Evolutionary conservation across 192 early-diverging fungal species (phyloP), one percentile per base, ranked within the genome.

Genomic region (Irineochytrium annulatum): DNA sequence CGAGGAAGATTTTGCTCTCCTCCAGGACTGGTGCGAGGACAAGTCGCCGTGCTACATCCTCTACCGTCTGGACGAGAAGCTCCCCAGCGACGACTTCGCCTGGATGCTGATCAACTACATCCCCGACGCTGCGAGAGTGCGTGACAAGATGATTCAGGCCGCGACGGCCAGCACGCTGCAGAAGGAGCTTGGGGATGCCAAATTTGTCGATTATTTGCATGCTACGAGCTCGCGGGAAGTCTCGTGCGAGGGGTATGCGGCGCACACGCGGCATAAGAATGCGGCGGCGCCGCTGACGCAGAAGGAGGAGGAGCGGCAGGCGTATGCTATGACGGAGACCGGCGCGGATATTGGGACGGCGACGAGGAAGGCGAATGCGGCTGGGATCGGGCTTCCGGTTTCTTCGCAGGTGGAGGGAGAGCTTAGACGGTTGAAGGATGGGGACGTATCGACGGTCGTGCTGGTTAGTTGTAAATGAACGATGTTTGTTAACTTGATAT

Each of bases 81-180:
- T 24, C 5, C 6, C 22, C 6, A 24, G 17, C 13, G 60, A 34
- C 16, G 59, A 35, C 26, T 5, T 3, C 28, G 52, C 17, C 20
- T 62, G 60, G 60, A 17, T 62, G 17, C 27, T 62, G 28, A 27
- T 62, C 11, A 30, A 37, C 19, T 62, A 59, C 31, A 55, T 65
- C 33, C 63, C 63, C 4, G 63, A 65, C 41, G 19, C 28, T n/a
- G 63, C 63, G 3, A 20, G 26, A 6, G 56, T 65, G 13, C 45
- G 63, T 13, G 63, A 65, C 19, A 65, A 65, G 56, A 98, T 95
- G 93, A 76, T 98, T 33, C 94, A 95, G 62, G 92, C 95, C 11
- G 84, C 93, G 3, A 85, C 89, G 22, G 85, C 88, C 54, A 86
- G 89, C 6, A 84, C 89, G 3, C 68, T 95, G 52, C 73, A 79